Base-by-base conservation (phyloP, 495 filamentous ascomycete genomes). In the Xylaria cubensis region DNA sequence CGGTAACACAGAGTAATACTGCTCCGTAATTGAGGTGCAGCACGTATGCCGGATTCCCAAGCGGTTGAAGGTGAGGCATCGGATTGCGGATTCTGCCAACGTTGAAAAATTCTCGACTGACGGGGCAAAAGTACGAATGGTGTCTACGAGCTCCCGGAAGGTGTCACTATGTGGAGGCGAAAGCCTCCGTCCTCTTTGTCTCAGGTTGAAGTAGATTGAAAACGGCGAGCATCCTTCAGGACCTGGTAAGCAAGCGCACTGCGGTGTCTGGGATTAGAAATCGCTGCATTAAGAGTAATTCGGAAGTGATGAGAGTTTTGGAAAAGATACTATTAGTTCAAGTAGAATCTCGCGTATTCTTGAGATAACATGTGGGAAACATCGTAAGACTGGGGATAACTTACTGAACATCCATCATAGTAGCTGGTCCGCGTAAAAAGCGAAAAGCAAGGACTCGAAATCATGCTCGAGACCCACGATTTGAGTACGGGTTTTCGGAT, bases 321-420 rank as follows among this genome's bases (percentile, higher is more conserved):
- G 7, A 24, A 4, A 53, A 26, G 50, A 9, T 19, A 50, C 46
- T n/a, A n/a, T 50, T 50, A 4, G 46, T n/a, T 15, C 8, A 50
- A n/a, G 5, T 7, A 50, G 4, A 6, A 7, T n/a, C 15, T 19
- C 6, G 17, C 19, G 46, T 21, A n/a, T 50, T 50, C 1, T 21
- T 53, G 21, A 9, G 7, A 53, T 12, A 26, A 53, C 0, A 9
- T 1, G 3, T 10, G 8, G 4, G 24, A 53, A 24, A 39, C 6
- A 21, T 41, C 21, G 4, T 64, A 21, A 19, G 24, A 17, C 9
- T 39, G 2, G 34, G 17, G 1, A 46, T 26, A 21, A 64, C 61
- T 64, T 46, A 64, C 61, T 29, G 21, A 42, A 39, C 61, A 64
- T 64, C 61, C 61, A 64, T 64, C 61, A 44, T 64, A 64, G 21